Base-by-base conservation (phyloP, 495 filamentous ascomycete genomes). In the Parachaetomium inaequale region DNA sequence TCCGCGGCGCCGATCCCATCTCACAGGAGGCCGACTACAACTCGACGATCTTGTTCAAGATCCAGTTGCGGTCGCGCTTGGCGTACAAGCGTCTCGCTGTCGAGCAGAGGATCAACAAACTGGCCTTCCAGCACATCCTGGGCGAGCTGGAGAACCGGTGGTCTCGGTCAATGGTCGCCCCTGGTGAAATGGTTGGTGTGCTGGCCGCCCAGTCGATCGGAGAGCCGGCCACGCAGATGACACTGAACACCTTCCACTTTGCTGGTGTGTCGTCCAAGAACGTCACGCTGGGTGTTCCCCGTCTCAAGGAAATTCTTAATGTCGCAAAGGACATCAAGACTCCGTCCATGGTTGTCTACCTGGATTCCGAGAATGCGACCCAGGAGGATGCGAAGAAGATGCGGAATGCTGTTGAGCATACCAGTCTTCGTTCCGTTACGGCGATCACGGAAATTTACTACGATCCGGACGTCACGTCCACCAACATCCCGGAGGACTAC, bases 241-340 rank as follows among this genome's bases (percentile, higher is more conserved):
- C 94, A 0, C 76, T 99, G 51, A 99, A 99, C 76, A 99, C 94
- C 29, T 99, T 99, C 87, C 94, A 99, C 83, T 98, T 99, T 77
- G 92, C 94, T 75, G 94, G 94, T 95, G 92, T 98, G 46, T 95
- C 95, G 2, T 96, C 94, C 25, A 99, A 99, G 87, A 99, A 98
- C 82, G 92, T 98, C 53, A 99, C 94, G 25, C 89, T 98, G 56
- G 94, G 94, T 89, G 94, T 99, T 26, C 94, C 94, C 51, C 93
- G 94, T 84, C 82, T 99, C 21, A 99, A 99, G 84, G 94, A 99
- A 77, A 98, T 99, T 85, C 79, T 99, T 40, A 98, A 99, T 72
- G 89, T 98, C 45, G 93, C 94, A 3, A 90, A 86, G 61, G 95
- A 97, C 71, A 96, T 99, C 81, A 99, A 99, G 82, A 99, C 94